These are phyloP conservation scores for Hypholoma sublateritium DNA, from an alignment of 768 basidiomycete species.

Conservation along the genomic window DNA sequence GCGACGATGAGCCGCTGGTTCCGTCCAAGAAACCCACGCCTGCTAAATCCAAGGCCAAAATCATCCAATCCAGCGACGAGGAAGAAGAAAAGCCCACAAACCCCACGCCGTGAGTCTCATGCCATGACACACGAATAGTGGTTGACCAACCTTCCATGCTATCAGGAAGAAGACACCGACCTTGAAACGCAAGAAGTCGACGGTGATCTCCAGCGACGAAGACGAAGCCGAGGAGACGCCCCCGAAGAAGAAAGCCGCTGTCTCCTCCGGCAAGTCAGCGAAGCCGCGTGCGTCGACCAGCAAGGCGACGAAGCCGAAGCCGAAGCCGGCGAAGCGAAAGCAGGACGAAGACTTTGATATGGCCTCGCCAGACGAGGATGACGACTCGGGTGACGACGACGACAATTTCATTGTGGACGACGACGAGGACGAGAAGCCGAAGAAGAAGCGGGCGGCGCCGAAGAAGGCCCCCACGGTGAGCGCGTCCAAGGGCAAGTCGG, in stretches of 20 bases:
- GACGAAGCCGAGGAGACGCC: constrained; percentile 35
- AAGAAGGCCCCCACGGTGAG: constrained; percentile 21
- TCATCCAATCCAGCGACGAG: constrained; percentile 34
- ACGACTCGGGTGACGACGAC: constrained; percentile 18
- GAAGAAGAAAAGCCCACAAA: constrained; percentile 14
- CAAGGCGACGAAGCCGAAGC: constrained; percentile 21
- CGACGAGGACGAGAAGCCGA: constrained; percentile 26
- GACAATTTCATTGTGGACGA: constrained; percentile 19
- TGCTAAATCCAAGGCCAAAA: constrained; percentile 6
- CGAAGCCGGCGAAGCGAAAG: constrained; percentile 20
- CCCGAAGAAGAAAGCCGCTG: constrained; percentile 41
- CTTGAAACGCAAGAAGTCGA: constrained; percentile 20
- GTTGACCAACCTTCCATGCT: neutral
- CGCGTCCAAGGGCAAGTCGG: constrained; percentile 4
- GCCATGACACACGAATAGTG: neutral
- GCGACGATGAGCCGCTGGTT: constrained; percentile 28
- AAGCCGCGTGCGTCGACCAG: constrained; percentile 25
- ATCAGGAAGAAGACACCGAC: constrained; percentile 10
- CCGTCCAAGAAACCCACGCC: constrained; percentile 15
- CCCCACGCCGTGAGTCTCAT: constrained; percentile 3
- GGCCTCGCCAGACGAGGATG: constrained; percentile 15
- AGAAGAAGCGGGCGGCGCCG: constrained; percentile 21
- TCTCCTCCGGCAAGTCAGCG: constrained; percentile 22
- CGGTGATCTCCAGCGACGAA: constrained; percentile 34
- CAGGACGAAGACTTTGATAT: constrained; percentile 28